phyloP scores from a whole-genome alignment of 306 rosid species.

The Gastrolobium bilobum region DNA sequence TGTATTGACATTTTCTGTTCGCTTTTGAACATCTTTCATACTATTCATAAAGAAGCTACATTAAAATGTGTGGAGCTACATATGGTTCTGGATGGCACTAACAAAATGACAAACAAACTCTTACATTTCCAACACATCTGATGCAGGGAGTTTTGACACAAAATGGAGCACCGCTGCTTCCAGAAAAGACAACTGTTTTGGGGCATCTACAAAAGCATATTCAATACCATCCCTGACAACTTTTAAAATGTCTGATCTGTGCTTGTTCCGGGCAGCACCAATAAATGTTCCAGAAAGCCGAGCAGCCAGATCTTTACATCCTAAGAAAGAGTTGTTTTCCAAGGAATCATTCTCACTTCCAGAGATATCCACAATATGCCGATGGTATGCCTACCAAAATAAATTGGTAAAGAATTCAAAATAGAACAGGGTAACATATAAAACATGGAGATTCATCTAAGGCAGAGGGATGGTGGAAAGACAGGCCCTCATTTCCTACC shows the following conservation, averaged over 20 bases:
- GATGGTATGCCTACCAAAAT: constrained; percentile 73
- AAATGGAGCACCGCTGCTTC: constrained; percentile 79
- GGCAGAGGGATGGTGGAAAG: constrained; percentile 29
- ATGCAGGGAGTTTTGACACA: constrained; percentile 79
- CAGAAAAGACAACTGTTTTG: constrained; percentile 80
- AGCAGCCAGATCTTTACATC: constrained; percentile 83
- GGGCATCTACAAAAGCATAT: constrained; percentile 86
- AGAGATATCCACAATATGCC: constrained; percentile 61
- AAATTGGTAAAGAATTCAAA: constrained; percentile 17
- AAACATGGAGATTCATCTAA: constrained; percentile 35
- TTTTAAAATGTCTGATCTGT: constrained; percentile 75
- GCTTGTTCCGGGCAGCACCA: constrained; percentile 86
- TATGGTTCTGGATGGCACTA: constrained; percentile 42
- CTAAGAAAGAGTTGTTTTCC: constrained; percentile 65
- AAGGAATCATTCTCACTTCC: constrained; percentile 61
- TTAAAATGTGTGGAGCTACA: constrained; percentile 42
- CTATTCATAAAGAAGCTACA: constrained; percentile 55
- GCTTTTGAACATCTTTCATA: constrained; percentile 75
- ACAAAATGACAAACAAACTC: constrained; percentile 50
- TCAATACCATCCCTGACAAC: constrained; percentile 82
- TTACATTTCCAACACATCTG: constrained; percentile 82
- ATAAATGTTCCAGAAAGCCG: constrained; percentile 85
- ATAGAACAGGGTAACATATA: constrained; percentile 43
- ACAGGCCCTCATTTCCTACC: constrained; percentile 24
- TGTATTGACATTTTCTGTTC: constrained; percentile 74